Percentiles rank a stretch among this genome's conserved stretches.
phyloP scores from a whole-genome alignment of 495 filamentous ascomycete genomes.

The Tuber magnatum region DNA sequence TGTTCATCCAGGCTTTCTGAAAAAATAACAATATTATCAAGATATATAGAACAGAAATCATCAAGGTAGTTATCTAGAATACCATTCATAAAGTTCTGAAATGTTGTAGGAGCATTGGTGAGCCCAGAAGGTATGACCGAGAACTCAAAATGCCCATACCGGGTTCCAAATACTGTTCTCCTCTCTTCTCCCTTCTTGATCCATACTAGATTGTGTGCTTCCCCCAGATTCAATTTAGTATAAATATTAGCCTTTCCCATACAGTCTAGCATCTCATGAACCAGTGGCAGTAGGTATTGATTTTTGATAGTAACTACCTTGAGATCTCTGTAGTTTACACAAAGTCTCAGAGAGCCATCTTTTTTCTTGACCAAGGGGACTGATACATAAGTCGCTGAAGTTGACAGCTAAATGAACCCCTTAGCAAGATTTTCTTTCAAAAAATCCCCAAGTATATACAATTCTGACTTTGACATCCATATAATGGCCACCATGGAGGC shows the following conservation, averaged over 20 bases:
- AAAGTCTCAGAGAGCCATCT: constrained; percentile 9
- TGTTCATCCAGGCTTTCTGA: too few relatives aligned
- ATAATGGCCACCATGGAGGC: too few relatives aligned
- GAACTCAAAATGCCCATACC: too few relatives aligned
- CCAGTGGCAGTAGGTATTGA: constrained; percentile 12
- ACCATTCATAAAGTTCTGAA: constrained; percentile 11
- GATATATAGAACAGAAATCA: too few relatives aligned
- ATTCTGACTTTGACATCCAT: too few relatives aligned
- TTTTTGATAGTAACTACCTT: constrained; percentile 31
- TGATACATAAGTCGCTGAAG: constrained; percentile 6
- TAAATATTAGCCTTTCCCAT: constrained; percentile 14
- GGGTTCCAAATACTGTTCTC: too few relatives aligned
- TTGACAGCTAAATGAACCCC: constrained; percentile 9
- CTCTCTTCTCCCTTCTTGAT: too few relatives aligned
- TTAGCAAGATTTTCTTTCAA: neutral
- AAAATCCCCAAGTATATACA: too few relatives aligned
- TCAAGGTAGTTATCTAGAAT: constrained; percentile 2
- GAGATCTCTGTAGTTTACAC: constrained; percentile 23
- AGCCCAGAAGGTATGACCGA: constrained; percentile 9
- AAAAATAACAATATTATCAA: too few relatives aligned
- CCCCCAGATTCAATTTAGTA: constrained; percentile 14
- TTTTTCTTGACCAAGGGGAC: constrained; percentile 14
- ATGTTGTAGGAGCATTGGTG: constrained; percentile 9
- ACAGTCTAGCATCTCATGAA: constrained; percentile 12
- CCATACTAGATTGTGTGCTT: too few relatives aligned